A percentile compares a stretch with the other conserved stretches of the same genome.
Evolutionary conservation across 148 eudicot genomes (phyloP).

Genomic region (Rhododendron molle): DNA sequence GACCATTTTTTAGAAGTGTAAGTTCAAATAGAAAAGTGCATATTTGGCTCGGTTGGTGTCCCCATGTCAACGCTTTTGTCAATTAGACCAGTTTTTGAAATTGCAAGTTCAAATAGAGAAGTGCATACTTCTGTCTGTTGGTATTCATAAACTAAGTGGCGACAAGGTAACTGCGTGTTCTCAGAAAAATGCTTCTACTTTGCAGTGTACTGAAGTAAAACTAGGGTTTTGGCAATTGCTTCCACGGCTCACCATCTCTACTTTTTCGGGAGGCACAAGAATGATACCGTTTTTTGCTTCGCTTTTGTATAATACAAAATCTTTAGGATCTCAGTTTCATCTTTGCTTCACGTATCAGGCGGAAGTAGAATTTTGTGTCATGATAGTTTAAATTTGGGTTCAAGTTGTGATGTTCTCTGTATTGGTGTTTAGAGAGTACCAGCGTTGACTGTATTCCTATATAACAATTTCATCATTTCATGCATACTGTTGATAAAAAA

Average conservation of each 20-base stretch:
- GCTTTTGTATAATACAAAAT: background rate
- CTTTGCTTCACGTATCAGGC: background rate
- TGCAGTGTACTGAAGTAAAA: conserved; percentile 30
- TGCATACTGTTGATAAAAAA: background rate
- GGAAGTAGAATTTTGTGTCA: background rate
- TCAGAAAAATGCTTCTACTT: background rate
- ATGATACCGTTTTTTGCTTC: background rate
- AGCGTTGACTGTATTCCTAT: background rate
- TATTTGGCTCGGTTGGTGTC: background rate
- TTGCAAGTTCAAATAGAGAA: background rate
- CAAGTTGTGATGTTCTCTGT: background rate
- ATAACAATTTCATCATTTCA: too few species aligned
- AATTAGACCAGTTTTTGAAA: background rate
- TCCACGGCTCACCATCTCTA: background rate
- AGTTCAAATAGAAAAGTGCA: background rate
- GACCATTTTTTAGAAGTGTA: background rate
- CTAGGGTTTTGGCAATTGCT: background rate
- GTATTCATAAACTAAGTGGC: background rate
- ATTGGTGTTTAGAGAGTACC: background rate
- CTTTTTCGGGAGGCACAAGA: background rate
- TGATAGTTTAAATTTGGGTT: background rate
- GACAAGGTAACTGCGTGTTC: background rate
- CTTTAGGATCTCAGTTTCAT: background rate
- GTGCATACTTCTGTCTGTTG: background rate
- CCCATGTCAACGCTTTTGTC: background rate